These are phyloP conservation scores for Syzygium jambos DNA, from an alignment of 345 rosid genomes.

Conservation along the genomic window DNA sequence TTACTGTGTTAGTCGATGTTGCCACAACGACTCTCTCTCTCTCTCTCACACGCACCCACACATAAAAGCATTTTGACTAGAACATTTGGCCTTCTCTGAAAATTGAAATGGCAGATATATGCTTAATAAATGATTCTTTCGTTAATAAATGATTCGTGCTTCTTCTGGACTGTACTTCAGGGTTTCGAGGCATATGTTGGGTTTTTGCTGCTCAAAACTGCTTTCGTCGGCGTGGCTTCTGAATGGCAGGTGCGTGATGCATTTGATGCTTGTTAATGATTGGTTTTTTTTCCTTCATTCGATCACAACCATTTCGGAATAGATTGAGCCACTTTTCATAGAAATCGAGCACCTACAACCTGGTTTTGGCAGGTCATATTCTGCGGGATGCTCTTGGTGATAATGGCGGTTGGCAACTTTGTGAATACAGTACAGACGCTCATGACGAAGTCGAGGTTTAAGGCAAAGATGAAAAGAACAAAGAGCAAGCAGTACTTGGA, in stretches of 20 bases:
- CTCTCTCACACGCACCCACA: not conserved
- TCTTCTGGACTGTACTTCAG: conserved; percentile 25
- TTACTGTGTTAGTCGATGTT: too few relatives aligned
- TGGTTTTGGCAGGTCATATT: conserved; percentile 54
- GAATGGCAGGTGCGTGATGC: conserved; percentile 81
- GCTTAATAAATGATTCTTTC: not conserved
- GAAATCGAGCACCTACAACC: not conserved
- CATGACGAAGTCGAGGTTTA: conserved; percentile 76
- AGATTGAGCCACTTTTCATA: not conserved
- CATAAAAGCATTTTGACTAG: not conserved
- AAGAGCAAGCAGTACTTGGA: conserved; percentile 73
- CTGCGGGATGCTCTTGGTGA: conserved; percentile 75
- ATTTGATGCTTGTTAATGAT: not conserved
- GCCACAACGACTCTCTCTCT: not conserved
- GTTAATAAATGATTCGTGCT: not conserved
- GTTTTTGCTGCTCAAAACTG: conserved; percentile 66
- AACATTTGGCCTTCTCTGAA: not conserved
- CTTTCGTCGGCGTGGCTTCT: conserved; percentile 54
- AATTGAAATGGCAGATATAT: not conserved
- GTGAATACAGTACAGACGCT: conserved; percentile 75
- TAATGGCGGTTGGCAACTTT: conserved; percentile 96
- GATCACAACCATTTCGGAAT: not conserved
- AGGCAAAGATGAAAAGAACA: conserved; percentile 91
- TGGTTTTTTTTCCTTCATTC: not conserved
- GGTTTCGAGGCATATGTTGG: conserved; percentile 96